Percentiles rank a stretch among this genome's conserved stretches.
Conservation (phyloP, 306 rosid species). For the Dalbergia oliveri region DNA sequence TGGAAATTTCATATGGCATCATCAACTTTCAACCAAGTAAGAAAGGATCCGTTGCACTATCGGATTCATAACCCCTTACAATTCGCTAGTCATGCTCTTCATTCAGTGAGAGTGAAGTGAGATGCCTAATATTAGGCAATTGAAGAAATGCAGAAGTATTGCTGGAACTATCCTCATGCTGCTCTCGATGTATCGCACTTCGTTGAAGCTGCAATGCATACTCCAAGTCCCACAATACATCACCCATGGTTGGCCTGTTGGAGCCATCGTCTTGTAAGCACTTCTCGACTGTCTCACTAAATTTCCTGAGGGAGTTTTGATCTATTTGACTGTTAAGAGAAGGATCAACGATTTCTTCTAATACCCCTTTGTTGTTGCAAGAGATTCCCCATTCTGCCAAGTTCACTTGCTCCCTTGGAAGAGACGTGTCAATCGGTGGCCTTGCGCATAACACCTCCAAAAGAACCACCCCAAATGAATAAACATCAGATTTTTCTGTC, state of each 20-base stretch:
- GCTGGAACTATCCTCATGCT: conserved; percentile 5
- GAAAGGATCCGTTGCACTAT: not conserved
- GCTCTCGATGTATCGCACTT: conserved; percentile 13
- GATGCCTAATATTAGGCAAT: not conserved
- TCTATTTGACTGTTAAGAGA: conserved; percentile 36
- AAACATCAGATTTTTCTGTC: conserved; percentile 71
- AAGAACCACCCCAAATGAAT: conserved; percentile 56
- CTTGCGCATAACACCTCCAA: conserved; percentile 39
- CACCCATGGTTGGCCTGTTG: conserved; percentile 52
- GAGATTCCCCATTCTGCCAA: conserved; percentile 52
- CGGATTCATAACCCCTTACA: too few relatives aligned
- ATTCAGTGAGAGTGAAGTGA: not conserved
- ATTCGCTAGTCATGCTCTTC: too few relatives aligned
- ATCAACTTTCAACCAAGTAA: too few relatives aligned
- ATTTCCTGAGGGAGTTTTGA: conserved; percentile 46
- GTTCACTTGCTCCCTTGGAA: conserved; percentile 44
- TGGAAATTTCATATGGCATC: too few relatives aligned
- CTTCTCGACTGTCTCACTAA: conserved; percentile 34
- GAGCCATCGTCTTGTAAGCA: conserved; percentile 39
- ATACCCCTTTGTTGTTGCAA: conserved; percentile 39
- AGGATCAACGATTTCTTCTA: conserved; percentile 46
- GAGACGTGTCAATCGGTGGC: conserved; percentile 16
- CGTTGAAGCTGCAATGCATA: conserved; percentile 49
- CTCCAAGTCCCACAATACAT: conserved; percentile 54
- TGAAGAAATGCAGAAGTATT: conserved; percentile 4